A percentile compares a stretch with the other conserved stretches of the same genome.
Evolutionary conservation across 2,329 filamentous ascomycete genomes (phyloP).

Genomic region (Biscogniauxia marginata): DNA sequence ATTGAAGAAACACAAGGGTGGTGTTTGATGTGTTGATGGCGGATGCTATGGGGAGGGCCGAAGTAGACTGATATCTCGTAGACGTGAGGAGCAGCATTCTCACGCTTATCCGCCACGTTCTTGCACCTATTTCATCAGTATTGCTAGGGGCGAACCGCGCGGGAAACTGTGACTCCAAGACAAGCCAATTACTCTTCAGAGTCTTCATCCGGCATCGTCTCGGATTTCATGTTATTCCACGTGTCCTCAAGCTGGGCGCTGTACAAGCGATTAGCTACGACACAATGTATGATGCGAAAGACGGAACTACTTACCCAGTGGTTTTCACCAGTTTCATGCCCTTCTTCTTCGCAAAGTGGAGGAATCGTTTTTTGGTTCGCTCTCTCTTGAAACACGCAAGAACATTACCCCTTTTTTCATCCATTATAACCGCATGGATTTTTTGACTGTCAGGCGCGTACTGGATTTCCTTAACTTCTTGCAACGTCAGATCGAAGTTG

Average conservation of each 20-base stretch:
- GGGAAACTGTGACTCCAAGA: no score
- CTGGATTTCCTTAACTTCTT: slow-evolving; percentile 45
- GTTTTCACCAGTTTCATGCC: slow-evolving; percentile 41
- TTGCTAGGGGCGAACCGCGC: not conserved
- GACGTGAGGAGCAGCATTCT: no score
- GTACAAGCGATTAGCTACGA: slow-evolving; percentile 1
- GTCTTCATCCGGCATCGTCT: slow-evolving; percentile 25
- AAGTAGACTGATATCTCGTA: no score
- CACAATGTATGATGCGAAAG: not conserved
- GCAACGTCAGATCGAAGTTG: slow-evolving; percentile 48
- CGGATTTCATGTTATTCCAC: slow-evolving; percentile 30
- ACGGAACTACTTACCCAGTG: slow-evolving; percentile 38
- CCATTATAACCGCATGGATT: slow-evolving; percentile 41
- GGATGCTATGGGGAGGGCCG: no score
- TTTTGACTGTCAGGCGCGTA: slow-evolving; percentile 44
- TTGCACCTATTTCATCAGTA: not conserved
- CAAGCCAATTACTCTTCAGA: slow-evolving; percentile 6
- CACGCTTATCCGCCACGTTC: no score
- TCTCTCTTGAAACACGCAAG: slow-evolving; percentile 52
- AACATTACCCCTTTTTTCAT: slow-evolving; percentile 43
- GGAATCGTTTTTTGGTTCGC: slow-evolving; percentile 52
- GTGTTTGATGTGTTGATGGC: not conserved
- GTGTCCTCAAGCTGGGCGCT: slow-evolving; percentile 27
- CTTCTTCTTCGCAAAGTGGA: slow-evolving; percentile 46
- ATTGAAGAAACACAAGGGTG: not conserved